Conservation (phyloP, 2,329 filamentous ascomycete genomes). For the Colletotrichum chlorophyti region DNA sequence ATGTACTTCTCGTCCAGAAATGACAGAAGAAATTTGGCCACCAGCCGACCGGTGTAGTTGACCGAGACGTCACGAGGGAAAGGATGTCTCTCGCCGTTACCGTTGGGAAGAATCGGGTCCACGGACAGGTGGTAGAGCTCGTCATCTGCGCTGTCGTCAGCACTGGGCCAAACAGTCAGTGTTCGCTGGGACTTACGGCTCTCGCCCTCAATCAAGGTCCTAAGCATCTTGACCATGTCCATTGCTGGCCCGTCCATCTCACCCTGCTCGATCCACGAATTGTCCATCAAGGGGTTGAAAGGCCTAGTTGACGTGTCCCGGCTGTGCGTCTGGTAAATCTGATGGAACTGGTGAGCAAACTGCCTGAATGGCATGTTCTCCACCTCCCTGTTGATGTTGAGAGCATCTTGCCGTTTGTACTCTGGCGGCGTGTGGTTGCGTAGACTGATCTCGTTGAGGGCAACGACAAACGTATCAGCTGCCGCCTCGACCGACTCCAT, state of each 20-base stretch:
- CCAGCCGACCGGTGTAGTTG: conserved; percentile 60
- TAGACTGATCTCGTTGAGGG: conserved; percentile 56
- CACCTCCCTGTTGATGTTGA: conserved; percentile 55
- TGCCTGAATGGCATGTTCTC: conserved; percentile 67
- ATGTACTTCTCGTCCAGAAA: conserved; percentile 58
- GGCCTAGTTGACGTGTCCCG: conserved; percentile 54
- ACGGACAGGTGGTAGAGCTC: conserved; percentile 53
- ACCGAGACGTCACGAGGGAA: conserved; percentile 55
- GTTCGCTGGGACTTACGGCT: conserved; percentile 49
- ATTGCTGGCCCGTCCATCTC: conserved; percentile 54
- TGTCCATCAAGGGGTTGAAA: conserved; percentile 63
- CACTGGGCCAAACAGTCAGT: too few relatives aligned
- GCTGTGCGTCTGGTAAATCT: conserved; percentile 64
- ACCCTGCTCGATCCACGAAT: conserved; percentile 45
- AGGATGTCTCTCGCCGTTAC: conserved; percentile 49
- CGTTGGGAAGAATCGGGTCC: conserved; percentile 51
- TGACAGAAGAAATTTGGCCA: conserved; percentile 61
- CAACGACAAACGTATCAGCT: conserved; percentile 58
- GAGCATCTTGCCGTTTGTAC: conserved; percentile 51
- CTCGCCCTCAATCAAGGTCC: conserved; percentile 49
- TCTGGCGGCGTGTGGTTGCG: conserved; percentile 43
- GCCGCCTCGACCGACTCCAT: conserved; percentile 64
- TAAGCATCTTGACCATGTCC: conserved; percentile 54
- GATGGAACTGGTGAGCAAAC: conserved; percentile 66
- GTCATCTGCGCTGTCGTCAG: conserved; percentile 36